These are phyloP conservation scores for Babesia divergens DNA, from an alignment of 169 alveolate genomes.

Conservation along the genomic window DNA sequence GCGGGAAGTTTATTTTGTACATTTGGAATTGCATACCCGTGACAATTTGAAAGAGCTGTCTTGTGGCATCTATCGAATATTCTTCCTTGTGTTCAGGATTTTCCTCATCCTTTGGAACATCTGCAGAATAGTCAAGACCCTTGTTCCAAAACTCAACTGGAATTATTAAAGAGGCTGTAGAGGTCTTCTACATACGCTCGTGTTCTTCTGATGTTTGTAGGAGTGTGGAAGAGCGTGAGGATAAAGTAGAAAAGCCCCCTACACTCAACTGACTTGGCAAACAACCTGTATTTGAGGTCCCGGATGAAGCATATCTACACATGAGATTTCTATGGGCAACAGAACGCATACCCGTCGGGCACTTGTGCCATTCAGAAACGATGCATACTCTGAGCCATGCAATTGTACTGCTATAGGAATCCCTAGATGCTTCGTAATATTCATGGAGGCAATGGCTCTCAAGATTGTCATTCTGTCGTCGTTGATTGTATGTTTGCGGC, in stretches of 20 bases:
- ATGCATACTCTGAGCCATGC: conserved; percentile 55
- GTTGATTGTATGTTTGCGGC: conserved; percentile 7
- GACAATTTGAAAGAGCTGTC: conserved; percentile 44
- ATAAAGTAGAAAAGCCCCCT: conserved; percentile 72
- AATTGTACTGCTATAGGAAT: conserved; percentile 47
- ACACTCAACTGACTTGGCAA: conserved; percentile 69
- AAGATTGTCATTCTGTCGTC: conserved; percentile 55
- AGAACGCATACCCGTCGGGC: conserved; percentile 1
- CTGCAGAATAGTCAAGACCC: not conserved
- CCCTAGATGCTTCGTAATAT: conserved; percentile 44
- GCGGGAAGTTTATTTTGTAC: conserved; percentile 41
- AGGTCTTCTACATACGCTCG: conserved; percentile 60
- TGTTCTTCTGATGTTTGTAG: conserved; percentile 63
- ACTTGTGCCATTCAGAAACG: conserved; percentile 12
- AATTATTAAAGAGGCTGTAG: conserved; percentile 44
- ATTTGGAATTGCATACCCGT: conserved; percentile 61
- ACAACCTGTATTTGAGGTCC: conserved; percentile 68
- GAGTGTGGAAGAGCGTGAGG: conserved; percentile 69
- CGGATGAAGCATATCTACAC: conserved; percentile 54
- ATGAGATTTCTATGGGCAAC: not conserved
- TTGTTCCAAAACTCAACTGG: conserved; percentile 9
- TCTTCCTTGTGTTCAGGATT: not conserved
- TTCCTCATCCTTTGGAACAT: not conserved
- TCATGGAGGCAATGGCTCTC: conserved; percentile 38
- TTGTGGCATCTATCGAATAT: not conserved